Base-by-base conservation (phyloP, 2,329 filamentous ascomycete genomes). In the Metarhizium album region DNA sequence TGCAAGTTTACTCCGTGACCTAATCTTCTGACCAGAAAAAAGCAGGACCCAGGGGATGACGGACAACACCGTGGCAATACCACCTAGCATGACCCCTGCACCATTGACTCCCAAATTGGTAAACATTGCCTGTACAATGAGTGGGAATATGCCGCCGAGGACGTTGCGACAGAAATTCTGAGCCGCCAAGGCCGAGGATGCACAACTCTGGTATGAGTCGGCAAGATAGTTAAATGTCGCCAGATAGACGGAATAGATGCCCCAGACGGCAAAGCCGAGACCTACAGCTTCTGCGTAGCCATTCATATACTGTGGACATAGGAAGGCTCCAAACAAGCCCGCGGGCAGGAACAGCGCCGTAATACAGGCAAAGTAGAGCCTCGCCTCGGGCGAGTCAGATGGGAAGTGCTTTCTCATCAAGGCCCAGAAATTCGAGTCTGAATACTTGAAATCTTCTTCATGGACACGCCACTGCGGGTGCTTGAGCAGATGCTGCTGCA, bases 181-280 rank as follows among this genome's bases (percentile, higher is more conserved):
- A 1, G 90, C 88, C 0, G 90, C 90, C 5, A 95, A 71, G 0
- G 90, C 90, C 1, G 87, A 93, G 38, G 84, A 89, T 0, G 90
- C 88, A 60, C 91, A 95, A 2, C 79, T 74, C 62, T 90, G 85
- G 65, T 95, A 96, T 1, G 84, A 84, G 62, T 96, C 90, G 20
- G 90, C 89, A 1, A 96, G 75, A 59, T 95, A 96, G 64, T 96
- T 96, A 71, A 96, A 95, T 0, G 89, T 87, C 2, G 90, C 84
- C 1, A 96, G 76, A 62, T 94, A 94, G 35, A 96, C 82, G 40
- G 81, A 84, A 65, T 88, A 91, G 56, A 96, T 94, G 27, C 90
- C 85, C 73, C 91, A 86, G 0, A 86, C 91, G 0, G 88, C 83
- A 53, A 89, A 78, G 0, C 75, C 80, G 33, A 95, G 74, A 0